phyloP scores from a whole-genome alignment of 306 rosid genomes.

The Vigna reflexopilosa region DNA sequence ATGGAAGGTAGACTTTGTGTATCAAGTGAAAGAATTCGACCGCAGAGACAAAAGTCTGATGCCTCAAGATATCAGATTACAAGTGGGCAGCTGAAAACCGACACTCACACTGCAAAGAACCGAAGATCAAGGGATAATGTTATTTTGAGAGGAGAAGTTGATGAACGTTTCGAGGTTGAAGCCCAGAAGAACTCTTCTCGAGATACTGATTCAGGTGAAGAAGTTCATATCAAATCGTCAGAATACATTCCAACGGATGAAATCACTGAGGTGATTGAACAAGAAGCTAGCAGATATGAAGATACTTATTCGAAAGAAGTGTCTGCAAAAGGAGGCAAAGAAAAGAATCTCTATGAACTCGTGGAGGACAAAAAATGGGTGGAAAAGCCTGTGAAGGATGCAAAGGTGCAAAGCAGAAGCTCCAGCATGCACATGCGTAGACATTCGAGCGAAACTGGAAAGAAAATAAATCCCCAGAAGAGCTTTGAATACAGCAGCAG shows the following conservation, averaged over 20 bases:
- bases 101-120: not conserved
- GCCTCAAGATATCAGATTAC: constrained; percentile 34
- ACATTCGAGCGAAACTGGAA: constrained; percentile 24
- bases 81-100: constrained; percentile 7
- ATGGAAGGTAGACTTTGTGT: constrained; percentile 42
- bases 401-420: constrained; percentile 29
- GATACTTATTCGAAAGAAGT: constrained; percentile 26
- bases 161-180: constrained; percentile 33
- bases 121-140: constrained; percentile 31
- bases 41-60: constrained; percentile 46
- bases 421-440: constrained; percentile 35
- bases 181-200: constrained; percentile 19
- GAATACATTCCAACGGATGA: constrained; percentile 37
- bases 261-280: constrained; percentile 32
- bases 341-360: constrained; percentile 28
- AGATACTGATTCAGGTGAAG: not conserved
- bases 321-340: constrained; percentile 41
- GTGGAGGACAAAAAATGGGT: constrained; percentile 11
- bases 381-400: constrained; percentile 20
- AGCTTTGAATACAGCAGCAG: constrained; percentile 23
- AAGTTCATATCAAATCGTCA: constrained; percentile 5
- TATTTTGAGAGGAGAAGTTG: constrained; percentile 28
- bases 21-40: constrained; percentile 46
- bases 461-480: constrained; percentile 14
- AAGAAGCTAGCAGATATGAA: not conserved